Base-by-base conservation (phyloP, 345 rosid species). In the Gossypium stocksii region DNA sequence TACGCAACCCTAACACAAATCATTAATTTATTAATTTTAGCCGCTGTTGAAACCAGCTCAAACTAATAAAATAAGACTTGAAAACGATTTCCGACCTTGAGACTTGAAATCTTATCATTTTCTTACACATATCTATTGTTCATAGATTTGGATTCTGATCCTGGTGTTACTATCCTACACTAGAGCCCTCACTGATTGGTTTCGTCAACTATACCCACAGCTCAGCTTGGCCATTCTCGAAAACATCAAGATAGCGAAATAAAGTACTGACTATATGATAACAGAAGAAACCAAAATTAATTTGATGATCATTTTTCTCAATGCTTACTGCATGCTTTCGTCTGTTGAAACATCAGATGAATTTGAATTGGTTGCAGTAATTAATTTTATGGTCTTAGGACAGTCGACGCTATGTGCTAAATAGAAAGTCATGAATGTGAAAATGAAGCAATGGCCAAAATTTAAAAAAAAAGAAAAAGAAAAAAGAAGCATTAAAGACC, bases 381-480 rank as follows among this genome's bases (percentile, higher is more conserved):
- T 34, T 34, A 34, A 34, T 34, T 34, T 34, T 34, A 6, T 34
- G 7, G 41, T 34, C 41, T 34, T 34, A 34, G 41, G 41, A 34
- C 41, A 34, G 41, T 34, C 41, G 41, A 34, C 41, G 7, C 1
- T 34, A 34, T n/a, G 15, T 41, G 4, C 49, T 29, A 27, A 23
- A 25, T 13, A 49, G 58, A 25, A 49, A 49, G 44, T 5, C 41
- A 4, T 34, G 41, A 34, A 34, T 9, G 6, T 25, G 54, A 49
- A 68, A 49, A 20, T 22, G 7, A 49, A 23, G 14, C 15, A 2
- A 10, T 48, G 41, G 41, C 41, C 41, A 34, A 57, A 9, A 46
- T 2, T 46, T 45, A 64, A 48, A 25, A 22, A 27, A 45, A 62
- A 80, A 76, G 13, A 74, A 76, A 70, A 71, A n/a, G 83, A 61